Percentiles rank a stretch among this genome's conserved stretches.
Conservation (phyloP, 2,329 filamentous ascomycete genomes). For the Fusarium robinianum region DNA sequence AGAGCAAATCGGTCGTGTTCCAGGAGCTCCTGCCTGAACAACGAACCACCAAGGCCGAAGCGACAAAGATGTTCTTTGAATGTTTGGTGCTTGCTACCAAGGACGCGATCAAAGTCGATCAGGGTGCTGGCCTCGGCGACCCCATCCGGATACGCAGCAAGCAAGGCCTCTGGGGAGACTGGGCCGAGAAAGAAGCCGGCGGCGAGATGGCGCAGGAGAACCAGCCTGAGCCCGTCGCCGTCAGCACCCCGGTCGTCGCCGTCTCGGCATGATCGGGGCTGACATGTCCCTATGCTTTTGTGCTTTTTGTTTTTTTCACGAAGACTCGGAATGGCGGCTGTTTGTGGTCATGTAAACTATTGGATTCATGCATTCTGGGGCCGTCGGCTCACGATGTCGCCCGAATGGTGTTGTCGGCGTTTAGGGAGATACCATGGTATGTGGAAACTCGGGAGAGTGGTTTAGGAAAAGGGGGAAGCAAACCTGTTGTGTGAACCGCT, state of each 20-base stretch:
- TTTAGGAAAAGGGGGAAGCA: constrained; percentile 32
- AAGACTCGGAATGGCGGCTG: constrained; percentile 31
- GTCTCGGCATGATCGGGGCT: constrained; percentile 43
- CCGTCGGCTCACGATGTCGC: constrained; percentile 37
- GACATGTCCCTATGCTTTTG: constrained; percentile 8
- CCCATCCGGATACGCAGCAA: constrained; percentile 86
- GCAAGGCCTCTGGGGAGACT: constrained; percentile 93
- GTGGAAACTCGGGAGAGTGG: constrained; percentile 35
- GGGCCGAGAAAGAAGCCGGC: constrained; percentile 80
- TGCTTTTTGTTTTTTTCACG: constrained; percentile 30
- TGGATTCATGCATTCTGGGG: constrained; percentile 42
- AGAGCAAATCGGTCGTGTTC: constrained; percentile 79
- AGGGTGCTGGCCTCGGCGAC: constrained; percentile 75
- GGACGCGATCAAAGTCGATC: constrained; percentile 96
- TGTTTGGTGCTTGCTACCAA: constrained; percentile 94
- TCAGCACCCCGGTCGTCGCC: constrained; percentile 41
- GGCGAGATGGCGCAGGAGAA: constrained; percentile 62
- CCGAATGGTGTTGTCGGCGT: constrained; percentile 46
- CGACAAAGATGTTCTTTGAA: constrained; percentile 99
- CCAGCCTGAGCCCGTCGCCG: constrained; percentile 46
- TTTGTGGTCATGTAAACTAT: constrained; percentile 43
- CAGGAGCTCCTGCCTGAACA: constrained; percentile 86
- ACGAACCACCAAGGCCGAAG: constrained; percentile 81
- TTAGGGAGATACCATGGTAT: constrained; percentile 47
- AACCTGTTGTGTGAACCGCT: constrained; percentile 9